These are phyloP conservation scores for Cicer chorassanicum DNA, from an alignment of 306 rosid genomes.

Conservation along the genomic window DNA sequence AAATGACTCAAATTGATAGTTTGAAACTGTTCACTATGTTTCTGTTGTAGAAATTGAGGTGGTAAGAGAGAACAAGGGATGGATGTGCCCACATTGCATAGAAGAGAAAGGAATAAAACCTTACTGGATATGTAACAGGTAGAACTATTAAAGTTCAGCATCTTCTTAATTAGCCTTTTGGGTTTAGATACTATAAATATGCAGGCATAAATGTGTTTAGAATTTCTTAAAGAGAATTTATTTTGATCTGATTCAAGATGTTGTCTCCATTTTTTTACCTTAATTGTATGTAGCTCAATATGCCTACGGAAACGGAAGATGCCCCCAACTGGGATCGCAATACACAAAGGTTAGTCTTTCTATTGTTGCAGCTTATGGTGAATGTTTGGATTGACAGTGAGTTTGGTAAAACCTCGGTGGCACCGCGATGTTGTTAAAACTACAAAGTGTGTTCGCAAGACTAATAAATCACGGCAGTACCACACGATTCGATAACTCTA, in stretches of 20 bases:
- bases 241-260: conserved; percentile 37
- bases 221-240: neutral
- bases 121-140: conserved; percentile 89
- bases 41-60: conserved; percentile 63
- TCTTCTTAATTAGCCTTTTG: neutral
- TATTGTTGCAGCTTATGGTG: neutral
- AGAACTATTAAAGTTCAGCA: neutral
- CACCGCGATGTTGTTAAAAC: too few relatives aligned
- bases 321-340: conserved; percentile 74
- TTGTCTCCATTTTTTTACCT: conserved; percentile 6
- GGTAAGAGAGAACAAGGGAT: conserved; percentile 63
- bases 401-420: too few relatives aligned
- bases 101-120: conserved; percentile 68
- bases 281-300: conserved; percentile 55
- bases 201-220: neutral
- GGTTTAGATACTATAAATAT: conserved; percentile 10
- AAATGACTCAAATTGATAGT: neutral
- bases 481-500: neutral
- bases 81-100: conserved; percentile 89
- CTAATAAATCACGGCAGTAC: neutral
- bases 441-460: neutral
- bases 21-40: conserved; percentile 23
- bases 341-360: conserved; percentile 58
- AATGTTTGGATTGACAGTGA: neutral
- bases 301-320: conserved; percentile 69